Conservation (phyloP, 2,329 filamentous ascomycete genomes). For the Aspergillus fructus region DNA sequence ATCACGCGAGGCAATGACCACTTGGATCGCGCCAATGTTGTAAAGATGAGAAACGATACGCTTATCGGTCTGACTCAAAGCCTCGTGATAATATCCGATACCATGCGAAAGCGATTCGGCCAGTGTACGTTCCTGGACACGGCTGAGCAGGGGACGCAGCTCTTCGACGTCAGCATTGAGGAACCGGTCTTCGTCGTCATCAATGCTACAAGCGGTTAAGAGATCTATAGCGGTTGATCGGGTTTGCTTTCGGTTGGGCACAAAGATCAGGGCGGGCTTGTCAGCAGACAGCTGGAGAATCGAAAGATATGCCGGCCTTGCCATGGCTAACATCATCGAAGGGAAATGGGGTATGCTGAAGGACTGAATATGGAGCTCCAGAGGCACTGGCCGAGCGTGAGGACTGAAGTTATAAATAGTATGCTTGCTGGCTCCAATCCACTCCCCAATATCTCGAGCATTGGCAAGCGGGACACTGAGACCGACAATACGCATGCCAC, state of each 20-base stretch:
- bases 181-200: conserved; percentile 92
- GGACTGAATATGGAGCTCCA: conserved; percentile 93
- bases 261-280: conserved; percentile 88
- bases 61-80: conserved; percentile 83
- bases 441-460: conserved; percentile 90
- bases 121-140: conserved; percentile 80
- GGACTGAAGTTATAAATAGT: conserved; percentile 99
- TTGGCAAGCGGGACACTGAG: conserved; percentile 91
- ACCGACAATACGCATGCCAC: conserved; percentile 81
- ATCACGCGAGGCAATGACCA: conserved; percentile 78
- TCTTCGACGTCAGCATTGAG: conserved; percentile 81
- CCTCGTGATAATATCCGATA: conserved; percentile 96
- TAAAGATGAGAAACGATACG: conserved; percentile 92
- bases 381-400: conserved; percentile 79
- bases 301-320: conserved; percentile 85
- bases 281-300: conserved; percentile 84
- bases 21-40: conserved; percentile 82
- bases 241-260: conserved; percentile 90
- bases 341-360: conserved; percentile 97
- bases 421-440: conserved; percentile 97
- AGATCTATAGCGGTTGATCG: conserved; percentile 83
- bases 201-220: conserved; percentile 79
- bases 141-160: conserved; percentile 75
- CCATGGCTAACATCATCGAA: conserved; percentile 98
- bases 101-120: conserved; percentile 90